Base-by-base conservation (phyloP, 192 early-diverging fungal genomes). In the Backusella psychrophila region DNA sequence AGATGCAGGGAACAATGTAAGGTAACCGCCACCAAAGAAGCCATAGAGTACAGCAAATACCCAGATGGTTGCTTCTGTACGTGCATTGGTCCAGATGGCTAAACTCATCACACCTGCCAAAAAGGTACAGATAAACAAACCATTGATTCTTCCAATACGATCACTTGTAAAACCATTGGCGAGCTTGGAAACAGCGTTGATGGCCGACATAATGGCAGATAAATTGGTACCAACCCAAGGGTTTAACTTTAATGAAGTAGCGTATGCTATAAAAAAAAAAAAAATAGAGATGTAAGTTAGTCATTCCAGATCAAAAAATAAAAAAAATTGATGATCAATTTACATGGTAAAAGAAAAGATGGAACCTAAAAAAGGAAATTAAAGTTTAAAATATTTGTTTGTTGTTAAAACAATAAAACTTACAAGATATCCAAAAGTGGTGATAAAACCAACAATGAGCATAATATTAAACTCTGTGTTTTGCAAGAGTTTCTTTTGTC, bases 1-100 rank as follows among this genome's bases (percentile, higher is more conserved):
- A 6, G 80, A 79, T 0, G 80, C 77, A 23, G 79, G 79, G 35
- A 81, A 82, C 3, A 85, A 68, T 33, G 81, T 80, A 44, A 80
- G 73, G 53, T 86, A 88, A 0, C 81, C 86, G 41, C 86, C 86
- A 35, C 83, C 83, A 63, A 83, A 83, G 33, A 86, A 71, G 63
- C 86, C 86, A 63, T 86, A 87, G 4, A 79, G 68, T 1, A 83
- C 75, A 72, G 80, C 80, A 71, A 86, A 87, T 0, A 73, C 71
- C 35, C 78, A 80, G 4, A 87, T 59, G 1, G 77, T 75, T 5
- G 73, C 74, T 31, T 80, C 77, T 41, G 74, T 81, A 12, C 76
- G 59, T 1, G 84, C 87, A 66, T 72, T 72, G 31, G 76, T 84
- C 86, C 86, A 87, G 35, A 87, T 75, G 4, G 70, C 79, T 35